Base-by-base conservation (phyloP, 305 asterid genomes). In the Stenogyne calaminthoides region DNA sequence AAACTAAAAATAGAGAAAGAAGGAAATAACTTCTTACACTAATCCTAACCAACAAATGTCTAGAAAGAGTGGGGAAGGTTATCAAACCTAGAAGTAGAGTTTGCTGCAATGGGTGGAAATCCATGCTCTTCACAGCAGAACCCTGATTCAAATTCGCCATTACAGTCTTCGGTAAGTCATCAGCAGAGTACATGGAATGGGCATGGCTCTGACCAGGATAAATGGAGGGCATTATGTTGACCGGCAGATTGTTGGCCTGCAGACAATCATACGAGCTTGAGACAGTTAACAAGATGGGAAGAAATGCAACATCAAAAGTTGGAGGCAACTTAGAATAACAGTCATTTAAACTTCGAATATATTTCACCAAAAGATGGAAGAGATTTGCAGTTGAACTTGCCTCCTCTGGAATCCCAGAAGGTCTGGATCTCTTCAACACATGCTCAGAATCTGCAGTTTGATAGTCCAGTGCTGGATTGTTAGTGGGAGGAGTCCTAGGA, bases 371-470 rank as follows among this genome's bases (percentile, higher is more conserved):
- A 52, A 55, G 32, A 46, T 25, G 18, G 55, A 27, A 63, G 3
- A 54, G 49, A 16, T 20, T 37, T 25, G 72, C 54, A 20, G 12
- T 42, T 68, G 69, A 59, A 67, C 60, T 70, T 86, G 86, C 96
- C 89, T 88, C 93, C 82, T 86, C 90, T 0, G 80, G 79, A 64
- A 81, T 46, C 39, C 88, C 89, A 73, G 79, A 81, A 71, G 88
- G 83, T 74, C 89, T 88, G 27, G 88, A 71, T 75, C 95, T 82
- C 89, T 85, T 86, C 77, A 77, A 51, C 56, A 72, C 71, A 18
- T 88, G 91, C 70, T 88, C 95, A 52, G 90, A 83, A 80, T 86
- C 95, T 34, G 88, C 88, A 82, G 84, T 82, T 82, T 88, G 91
- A 84, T 82, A 83, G 78, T 90, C 92, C 84, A 82, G 73, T 64